Evolutionary conservation across 2,329 filamentous ascomycete genomes (phyloP), one percentile per base, ranked within the genome.

Genomic region (Clonostachys rosea): DNA sequence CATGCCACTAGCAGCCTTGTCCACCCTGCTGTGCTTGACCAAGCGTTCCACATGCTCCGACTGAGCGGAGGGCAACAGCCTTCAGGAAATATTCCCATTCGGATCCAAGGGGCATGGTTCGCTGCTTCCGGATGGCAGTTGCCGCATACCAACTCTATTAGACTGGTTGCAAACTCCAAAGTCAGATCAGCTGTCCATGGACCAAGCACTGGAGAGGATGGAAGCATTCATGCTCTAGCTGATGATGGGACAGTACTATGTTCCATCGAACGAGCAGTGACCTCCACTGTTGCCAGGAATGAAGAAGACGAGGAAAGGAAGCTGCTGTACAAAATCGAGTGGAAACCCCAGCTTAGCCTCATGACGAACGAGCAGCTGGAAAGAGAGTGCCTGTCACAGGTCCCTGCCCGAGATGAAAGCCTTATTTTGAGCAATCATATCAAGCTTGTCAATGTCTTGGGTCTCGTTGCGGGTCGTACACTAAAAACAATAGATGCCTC

Each of bases 21-120:
- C 11, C 65, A 68, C 40, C 65, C 65, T 1, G 54, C 60, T 2
- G 63, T 60, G 40, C 52, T 68, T n/a, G 63, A 67, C 44, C 45
- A 47, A 33, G 40, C 49, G 14, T 35, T 50, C n/a, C 45, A 52
- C 10, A 33, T 34, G 35, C 13, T 46, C 30, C 36, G 36, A 30
- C 24, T 30, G 24, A 30, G 24, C 24, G 24, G 24, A 30, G 24
- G 14, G 36, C 36, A n/a, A 39, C 36, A 39, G 36, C 36, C 14
- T 9, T 18, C 36, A 39, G 17, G 36, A 18, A 18, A 39, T 18
- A 18, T 39, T 39, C 36, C 36, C 14, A 39, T 18, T 4, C 36
- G 17, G 7, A 39, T 44, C 33, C 20, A 34, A n/a, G 20, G 35
- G 6, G 10, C 42, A 24, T 34, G 20, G 20, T n/a, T 44, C 20